Conservation (phyloP, 2,329 filamentous ascomycete genomes). For the Coniochaeta prunicola region DNA sequence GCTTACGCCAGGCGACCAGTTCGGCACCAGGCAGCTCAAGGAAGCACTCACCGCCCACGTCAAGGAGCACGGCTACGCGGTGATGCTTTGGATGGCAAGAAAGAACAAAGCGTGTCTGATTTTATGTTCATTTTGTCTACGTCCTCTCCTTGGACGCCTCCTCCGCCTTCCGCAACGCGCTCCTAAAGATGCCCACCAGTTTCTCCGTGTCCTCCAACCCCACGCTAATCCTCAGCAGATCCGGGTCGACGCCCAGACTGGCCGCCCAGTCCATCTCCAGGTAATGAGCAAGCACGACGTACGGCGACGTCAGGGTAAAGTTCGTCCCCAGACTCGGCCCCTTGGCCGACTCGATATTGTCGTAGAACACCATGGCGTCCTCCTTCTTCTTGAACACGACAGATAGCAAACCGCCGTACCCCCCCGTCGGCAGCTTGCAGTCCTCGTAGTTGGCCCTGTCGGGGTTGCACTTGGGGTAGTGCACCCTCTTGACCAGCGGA, state of each 20-base stretch:
- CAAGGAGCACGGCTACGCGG: no score
- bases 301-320: constrained; percentile 88
- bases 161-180: constrained; percentile 59
- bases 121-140: not conserved
- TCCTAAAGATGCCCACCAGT: constrained; percentile 56
- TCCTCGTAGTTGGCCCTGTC: constrained; percentile 70
- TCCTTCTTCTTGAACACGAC: constrained; percentile 66
- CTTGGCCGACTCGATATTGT: constrained; percentile 80
- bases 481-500: constrained; percentile 63
- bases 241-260: constrained; percentile 70
- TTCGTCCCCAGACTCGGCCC: constrained; percentile 94
- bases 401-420: constrained; percentile 86
- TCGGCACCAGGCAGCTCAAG: no score
- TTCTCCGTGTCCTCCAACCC: constrained; percentile 73
- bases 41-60: no score
- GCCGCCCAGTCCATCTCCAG: constrained; percentile 86
- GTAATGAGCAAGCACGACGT: constrained; percentile 88
- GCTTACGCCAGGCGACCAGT: no score
- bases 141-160: constrained; percentile 3
- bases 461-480: constrained; percentile 77
- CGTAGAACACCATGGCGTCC: constrained; percentile 76
- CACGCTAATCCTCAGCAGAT: constrained; percentile 80
- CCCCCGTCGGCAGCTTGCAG: constrained; percentile 64
- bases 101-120: no score
- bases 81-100: no score